These are phyloP conservation scores for Phytophthora cactorum DNA, from an alignment of 352 stramenopile genomes.

Conservation along the genomic window DNA sequence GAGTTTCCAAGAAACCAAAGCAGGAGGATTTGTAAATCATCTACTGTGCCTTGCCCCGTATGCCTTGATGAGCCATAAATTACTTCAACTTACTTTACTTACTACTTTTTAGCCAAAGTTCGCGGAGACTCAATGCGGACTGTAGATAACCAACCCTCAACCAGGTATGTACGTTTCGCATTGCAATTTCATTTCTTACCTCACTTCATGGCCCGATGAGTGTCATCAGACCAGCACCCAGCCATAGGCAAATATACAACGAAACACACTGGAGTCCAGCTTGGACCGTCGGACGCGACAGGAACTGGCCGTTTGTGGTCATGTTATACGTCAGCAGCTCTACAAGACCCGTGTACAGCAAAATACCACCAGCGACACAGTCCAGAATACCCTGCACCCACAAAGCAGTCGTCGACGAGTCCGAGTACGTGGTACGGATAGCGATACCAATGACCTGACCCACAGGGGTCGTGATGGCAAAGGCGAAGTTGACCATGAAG, in stretches of 20 bases:
- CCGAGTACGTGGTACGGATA: slow-evolving; percentile 58
- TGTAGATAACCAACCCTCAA: too few species aligned
- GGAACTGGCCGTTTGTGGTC: slow-evolving; percentile 69
- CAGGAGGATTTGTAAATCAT: too few species aligned
- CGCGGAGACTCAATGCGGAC: too few species aligned
- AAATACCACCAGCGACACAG: slow-evolving; percentile 68
- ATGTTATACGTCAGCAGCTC: slow-evolving; percentile 78
- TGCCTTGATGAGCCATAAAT: too few species aligned
- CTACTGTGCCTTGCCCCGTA: too few species aligned
- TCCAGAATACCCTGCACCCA: slow-evolving; percentile 72
- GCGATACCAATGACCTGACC: slow-evolving; percentile 66
- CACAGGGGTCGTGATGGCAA: slow-evolving; percentile 60
- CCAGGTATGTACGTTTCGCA: too few species aligned
- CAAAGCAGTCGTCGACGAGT: slow-evolving; percentile 48
- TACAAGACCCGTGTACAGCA: slow-evolving; percentile 78
- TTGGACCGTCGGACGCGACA: slow-evolving; percentile 35
- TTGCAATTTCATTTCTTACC: too few species aligned
- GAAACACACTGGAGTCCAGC: slow-evolving; percentile 37
- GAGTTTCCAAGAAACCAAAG: too few species aligned
- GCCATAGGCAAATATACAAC: slow-evolving; percentile 53
- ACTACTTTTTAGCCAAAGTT: too few species aligned
- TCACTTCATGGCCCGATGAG: slow-evolving; percentile 42
- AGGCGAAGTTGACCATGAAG: slow-evolving; percentile 54
- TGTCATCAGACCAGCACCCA: slow-evolving; percentile 65
- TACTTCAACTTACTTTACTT: too few species aligned